Evolutionary conservation across 208 protist species (phyloP).

Genomic region (Angomonas deanei): DNA sequence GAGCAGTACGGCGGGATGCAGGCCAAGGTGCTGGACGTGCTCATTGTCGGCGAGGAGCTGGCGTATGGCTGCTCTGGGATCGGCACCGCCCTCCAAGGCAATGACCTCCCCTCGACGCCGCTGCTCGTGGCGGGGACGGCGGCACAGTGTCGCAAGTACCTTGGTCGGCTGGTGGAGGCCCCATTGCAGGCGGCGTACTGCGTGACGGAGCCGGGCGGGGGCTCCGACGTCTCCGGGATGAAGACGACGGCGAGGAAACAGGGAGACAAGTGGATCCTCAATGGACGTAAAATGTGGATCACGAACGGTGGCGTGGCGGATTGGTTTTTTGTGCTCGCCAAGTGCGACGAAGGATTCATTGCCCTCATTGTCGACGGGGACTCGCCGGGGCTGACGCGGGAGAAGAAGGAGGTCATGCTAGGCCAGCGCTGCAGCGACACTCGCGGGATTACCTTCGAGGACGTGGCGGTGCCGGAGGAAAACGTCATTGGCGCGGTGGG

Average conservation of each 20-base stretch:
- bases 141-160: conserved; percentile 86
- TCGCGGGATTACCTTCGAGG: conserved; percentile 86
- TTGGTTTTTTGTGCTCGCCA: conserved; percentile 90
- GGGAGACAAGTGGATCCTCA: conserved; percentile 85
- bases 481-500: conserved; percentile 73
- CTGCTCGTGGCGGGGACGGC: conserved; percentile 85
- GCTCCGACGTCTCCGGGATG: conserved; percentile 84
- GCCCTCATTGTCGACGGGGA: conserved; percentile 88
- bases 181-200: conserved; percentile 77
- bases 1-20: conserved; percentile 76
- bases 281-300: conserved; percentile 94
- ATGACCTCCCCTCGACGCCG: conserved; percentile 67
- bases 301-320: conserved; percentile 90
- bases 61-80: conserved; percentile 86
- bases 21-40: conserved; percentile 52
- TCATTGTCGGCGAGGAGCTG: conserved; percentile 84
- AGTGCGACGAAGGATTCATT: conserved; percentile 70
- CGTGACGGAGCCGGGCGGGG: conserved; percentile 81
- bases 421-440: conserved; percentile 91
- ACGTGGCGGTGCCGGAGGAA: conserved; percentile 80
- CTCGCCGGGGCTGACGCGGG: conserved; percentile 69
- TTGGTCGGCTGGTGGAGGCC: conserved; percentile 79
- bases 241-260: conserved; percentile 84
- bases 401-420: conserved; percentile 88
- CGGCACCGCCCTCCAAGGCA: conserved; percentile 77